phyloP scores from a whole-genome alignment of 495 filamentous ascomycete genomes.

The Xylaria venustula region DNA sequence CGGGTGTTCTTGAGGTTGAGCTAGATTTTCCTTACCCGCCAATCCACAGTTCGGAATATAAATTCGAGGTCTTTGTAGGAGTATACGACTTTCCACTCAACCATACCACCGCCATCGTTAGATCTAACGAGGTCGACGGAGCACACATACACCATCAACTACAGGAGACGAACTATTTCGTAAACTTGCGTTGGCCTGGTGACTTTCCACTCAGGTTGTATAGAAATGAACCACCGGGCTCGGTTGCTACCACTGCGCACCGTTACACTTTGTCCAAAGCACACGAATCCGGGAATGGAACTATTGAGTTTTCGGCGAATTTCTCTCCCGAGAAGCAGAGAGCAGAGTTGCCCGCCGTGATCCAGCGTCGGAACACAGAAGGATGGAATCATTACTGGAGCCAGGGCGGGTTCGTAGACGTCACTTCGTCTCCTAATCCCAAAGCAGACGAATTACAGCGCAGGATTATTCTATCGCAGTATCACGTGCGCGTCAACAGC shows the following conservation, averaged over 20 bases:
- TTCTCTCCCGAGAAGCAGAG: constrained; percentile 18
- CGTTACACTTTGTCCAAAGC: constrained; percentile 17
- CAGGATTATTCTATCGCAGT: constrained; percentile 49
- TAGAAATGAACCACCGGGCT: constrained; percentile 15
- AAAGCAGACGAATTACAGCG: constrained; percentile 48
- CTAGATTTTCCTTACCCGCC: constrained; percentile 44
- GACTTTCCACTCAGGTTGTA: constrained; percentile 22
- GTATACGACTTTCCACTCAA: constrained; percentile 31
- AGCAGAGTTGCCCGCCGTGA: constrained; percentile 14
- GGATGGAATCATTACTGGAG: constrained; percentile 46
- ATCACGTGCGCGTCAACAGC: constrained; percentile 48
- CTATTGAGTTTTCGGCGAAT: constrained; percentile 20
- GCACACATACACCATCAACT: constrained; percentile 36
- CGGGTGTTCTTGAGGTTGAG: constrained; percentile 33
- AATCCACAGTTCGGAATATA: constrained; percentile 30
- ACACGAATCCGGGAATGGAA: neutral
- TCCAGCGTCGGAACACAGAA: constrained; percentile 13
- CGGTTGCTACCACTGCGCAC: constrained; percentile 15
- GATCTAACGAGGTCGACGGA: constrained; percentile 7
- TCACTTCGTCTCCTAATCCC: constrained; percentile 34
- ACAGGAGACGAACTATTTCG: constrained; percentile 38
- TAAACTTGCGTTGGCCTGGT: constrained; percentile 34
- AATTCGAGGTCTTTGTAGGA: constrained; percentile 35
- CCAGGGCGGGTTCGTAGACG: constrained; percentile 46
- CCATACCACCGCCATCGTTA: constrained; percentile 21